A percentile compares a stretch with the other conserved stretches of the same genome.
Conservation (phyloP, 306 rosid species). For the Delonix regia region DNA sequence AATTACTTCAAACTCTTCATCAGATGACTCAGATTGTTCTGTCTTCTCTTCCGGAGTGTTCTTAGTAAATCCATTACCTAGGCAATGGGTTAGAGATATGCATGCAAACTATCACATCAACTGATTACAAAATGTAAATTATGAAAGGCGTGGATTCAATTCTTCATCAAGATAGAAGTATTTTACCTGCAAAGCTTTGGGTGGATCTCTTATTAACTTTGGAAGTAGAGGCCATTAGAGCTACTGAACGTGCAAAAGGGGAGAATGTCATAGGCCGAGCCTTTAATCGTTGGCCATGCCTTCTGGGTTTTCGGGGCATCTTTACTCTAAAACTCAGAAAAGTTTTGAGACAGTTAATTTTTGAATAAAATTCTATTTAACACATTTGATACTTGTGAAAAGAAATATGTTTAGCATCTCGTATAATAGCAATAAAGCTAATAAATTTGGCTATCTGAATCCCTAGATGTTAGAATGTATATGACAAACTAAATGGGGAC, state of each 20-base stretch:
- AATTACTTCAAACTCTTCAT: constrained; percentile 66
- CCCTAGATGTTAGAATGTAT: background rate
- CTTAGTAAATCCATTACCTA: constrained; percentile 47
- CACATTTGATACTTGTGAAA: background rate
- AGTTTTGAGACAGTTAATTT: background rate
- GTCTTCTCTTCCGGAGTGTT: constrained; percentile 33
- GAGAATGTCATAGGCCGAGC: constrained; percentile 66
- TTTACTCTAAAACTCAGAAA: background rate
- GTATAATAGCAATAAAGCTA: background rate
- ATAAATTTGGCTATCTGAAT: constrained; percentile 1
- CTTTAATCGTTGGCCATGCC: constrained; percentile 35
- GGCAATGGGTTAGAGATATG: constrained; percentile 7
- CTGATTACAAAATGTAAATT: constrained; percentile 35
- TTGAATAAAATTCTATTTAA: background rate
- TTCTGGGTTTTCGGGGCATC: constrained; percentile 59
- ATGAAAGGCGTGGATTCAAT: background rate
- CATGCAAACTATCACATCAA: constrained; percentile 1
- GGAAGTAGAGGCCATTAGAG: constrained; percentile 40
- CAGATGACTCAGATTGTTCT: constrained; percentile 53
- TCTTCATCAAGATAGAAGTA: background rate
- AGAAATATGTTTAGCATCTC: background rate
- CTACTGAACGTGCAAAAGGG: constrained; percentile 61
- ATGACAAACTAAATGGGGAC: background rate
- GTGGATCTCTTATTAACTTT: constrained; percentile 32
- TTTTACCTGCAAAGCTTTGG: constrained; percentile 35